Conservation (phyloP, 345 rosid genomes). For the Dimocarpus longan region DNA sequence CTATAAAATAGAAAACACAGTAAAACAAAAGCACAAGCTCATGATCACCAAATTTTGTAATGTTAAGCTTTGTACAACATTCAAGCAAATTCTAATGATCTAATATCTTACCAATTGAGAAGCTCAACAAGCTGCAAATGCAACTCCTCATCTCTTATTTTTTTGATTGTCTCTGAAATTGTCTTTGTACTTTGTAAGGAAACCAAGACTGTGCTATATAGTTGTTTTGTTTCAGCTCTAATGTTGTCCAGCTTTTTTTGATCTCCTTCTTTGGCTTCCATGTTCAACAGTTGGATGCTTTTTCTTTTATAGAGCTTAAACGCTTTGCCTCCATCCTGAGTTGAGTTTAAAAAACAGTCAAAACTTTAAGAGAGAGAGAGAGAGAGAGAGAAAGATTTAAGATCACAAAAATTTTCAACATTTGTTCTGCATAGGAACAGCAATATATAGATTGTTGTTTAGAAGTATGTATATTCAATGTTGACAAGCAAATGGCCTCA, state of each 20-base stretch:
- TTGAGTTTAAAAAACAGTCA: neutral
- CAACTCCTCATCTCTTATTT: conserved; percentile 53
- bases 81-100: neutral
- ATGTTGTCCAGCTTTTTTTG: conserved; percentile 24
- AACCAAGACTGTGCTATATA: conserved; percentile 39
- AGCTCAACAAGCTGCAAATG: conserved; percentile 48
- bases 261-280: conserved; percentile 10
- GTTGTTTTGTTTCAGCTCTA: conserved; percentile 28
- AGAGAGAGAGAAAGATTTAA: neutral
- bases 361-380: neutral
- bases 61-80: too few relatives aligned
- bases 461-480: too few relatives aligned
- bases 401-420: neutral
- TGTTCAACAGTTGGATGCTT: conserved; percentile 25
- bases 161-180: conserved; percentile 29
- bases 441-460: too few relatives aligned
- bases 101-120: conserved; percentile 38
- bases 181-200: conserved; percentile 39
- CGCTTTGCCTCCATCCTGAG: conserved; percentile 42
- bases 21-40: neutral
- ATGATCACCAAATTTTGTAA: neutral
- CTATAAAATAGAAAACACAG: conserved; percentile 27
- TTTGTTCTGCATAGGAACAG: too few relatives aligned
- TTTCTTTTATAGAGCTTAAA: conserved; percentile 36
- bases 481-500: too few relatives aligned